Base-by-base conservation (phyloP, 1,139 yeast genomes). In the Pichia sp. region DNA sequence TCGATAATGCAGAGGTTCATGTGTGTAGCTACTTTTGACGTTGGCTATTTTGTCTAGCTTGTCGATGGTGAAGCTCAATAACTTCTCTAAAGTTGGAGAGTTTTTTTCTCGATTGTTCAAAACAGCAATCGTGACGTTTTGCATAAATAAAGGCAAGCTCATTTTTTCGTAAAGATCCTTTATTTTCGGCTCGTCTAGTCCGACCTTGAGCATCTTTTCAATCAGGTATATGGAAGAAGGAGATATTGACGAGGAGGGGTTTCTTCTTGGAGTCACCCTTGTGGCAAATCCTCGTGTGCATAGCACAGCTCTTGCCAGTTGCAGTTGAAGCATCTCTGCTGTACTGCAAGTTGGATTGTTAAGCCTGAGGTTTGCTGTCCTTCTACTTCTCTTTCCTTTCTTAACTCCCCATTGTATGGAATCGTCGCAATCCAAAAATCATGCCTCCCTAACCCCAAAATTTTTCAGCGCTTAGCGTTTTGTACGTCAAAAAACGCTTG, bases 121-220 rank as follows among this genome's bases (percentile, higher is more conserved):
- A 36, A 51, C 23, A n/a, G 48, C 48, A 15, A 47, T 49, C 2
- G 34, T 43, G 1, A 50, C 29, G 31, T 50, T 53, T n/a, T 50
- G 51, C 19, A 50, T 6, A 43, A 53, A 50, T 8, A 53, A 19
- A 6, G 50, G 45, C 6, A 44, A 19, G 2, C 44, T 41, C 51
- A 50, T 42, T 6, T 31, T 6, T 34, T 50, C 8, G 30, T 46
- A 46, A 11, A 44, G 11, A 3, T 47, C 31, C 10, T 44, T 5
- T 5, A 45, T n/a, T 7, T 38, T 38, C 8, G 15, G 4, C 16
- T 38, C 41, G 5, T 38, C 41, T 4, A 38, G 15, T 7, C 15
- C 41, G 15, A 43, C 26, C 8, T 41, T 42, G 15, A 51, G 30
- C 11, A 47, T 11, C 10, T 38, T 41, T n/a, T 46, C 29, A 8